Evolutionary conservation across 176 grass and related monocot genomes (phyloP), one percentile per base, ranked within the genome.

Genomic region (Bromus sterilis): DNA sequence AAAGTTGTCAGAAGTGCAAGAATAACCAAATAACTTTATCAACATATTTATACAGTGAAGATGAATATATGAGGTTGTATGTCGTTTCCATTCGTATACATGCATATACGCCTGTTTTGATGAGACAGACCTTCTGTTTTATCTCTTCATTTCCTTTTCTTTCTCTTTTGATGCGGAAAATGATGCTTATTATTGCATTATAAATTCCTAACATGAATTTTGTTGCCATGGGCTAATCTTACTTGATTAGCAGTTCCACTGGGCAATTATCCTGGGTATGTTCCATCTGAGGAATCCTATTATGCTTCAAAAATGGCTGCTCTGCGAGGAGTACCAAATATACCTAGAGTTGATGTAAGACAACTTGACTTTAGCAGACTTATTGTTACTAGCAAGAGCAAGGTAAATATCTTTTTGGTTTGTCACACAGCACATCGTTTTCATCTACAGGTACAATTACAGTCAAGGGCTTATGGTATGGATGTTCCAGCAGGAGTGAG

Each of bases 311-410:
- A 56, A 72, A 20, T 82, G 69, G 62, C 70, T 87, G 61, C 77
- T 86, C 68, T 86, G 28, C 77, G 68, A 1, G 80, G 60, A 78
- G 36, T 67, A 83, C 49, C 88, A 70, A 86, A 91, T 68, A 75
- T 77, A 43, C 41, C 48, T 32, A 84, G 64, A 74, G 71, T 42
- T 71, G 77, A 96, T 76, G 93, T 96, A 87, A 75, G 80, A 72
- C 21, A 36, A 13, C 60, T 68, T n/a, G 28, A 58, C n/a, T 60
- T 73, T 43, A 51, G 36, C 61, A n/a, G 11, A 25, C 78, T 81
- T 44, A 2, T 44, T 18, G 13, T 35, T n/a, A 77, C 55, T 43
- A 24, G 6, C 30, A 86, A 66, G 23, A 36, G 12, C 6, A 71
- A 25, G 42, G 28, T 66, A 77, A 53, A 18, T 30, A 37, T 18